These are phyloP conservation scores for Dendrocalamus sinicus DNA, from an alignment of 176 grass and related monocot genomes.

Conservation along the genomic window DNA sequence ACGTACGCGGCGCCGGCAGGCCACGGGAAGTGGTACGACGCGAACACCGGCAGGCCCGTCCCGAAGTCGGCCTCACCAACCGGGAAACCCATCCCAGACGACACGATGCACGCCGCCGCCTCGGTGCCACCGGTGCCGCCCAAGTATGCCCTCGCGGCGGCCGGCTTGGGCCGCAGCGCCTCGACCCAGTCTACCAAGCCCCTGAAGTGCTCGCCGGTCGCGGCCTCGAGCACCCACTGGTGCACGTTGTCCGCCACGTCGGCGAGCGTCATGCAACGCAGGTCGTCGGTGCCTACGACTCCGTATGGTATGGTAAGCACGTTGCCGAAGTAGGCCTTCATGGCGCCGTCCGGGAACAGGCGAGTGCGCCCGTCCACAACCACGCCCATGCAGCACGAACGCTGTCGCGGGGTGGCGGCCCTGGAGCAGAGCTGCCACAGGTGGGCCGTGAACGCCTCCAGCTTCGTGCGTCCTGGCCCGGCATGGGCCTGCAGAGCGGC, in stretches of 20 bases:
- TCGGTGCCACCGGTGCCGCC: conserved; percentile 20
- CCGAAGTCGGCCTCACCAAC: conserved; percentile 57
- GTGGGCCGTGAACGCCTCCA: conserved; percentile 72
- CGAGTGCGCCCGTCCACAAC: conserved; percentile 69
- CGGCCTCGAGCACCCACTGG: conserved; percentile 49
- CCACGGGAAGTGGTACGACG: conserved; percentile 76
- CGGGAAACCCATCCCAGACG: conserved; percentile 60
- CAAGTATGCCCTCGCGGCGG: conserved; percentile 51
- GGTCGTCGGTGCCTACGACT: conserved; percentile 7
- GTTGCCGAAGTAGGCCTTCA: conserved; percentile 72
- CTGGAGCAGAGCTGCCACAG: conserved; percentile 63
- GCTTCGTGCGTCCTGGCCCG: conserved; percentile 49
- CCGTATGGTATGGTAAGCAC: conserved; percentile 73
- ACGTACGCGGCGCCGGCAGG: conserved; percentile 52
- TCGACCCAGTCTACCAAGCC: conserved; percentile 67
- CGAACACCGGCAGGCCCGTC: conserved; percentile 56
- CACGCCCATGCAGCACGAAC: conserved; percentile 67
- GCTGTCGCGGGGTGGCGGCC: conserved; percentile 24
- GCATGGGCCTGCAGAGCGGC: conserved; percentile 35
- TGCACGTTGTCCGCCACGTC: conserved; percentile 65
- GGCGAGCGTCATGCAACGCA: conserved; percentile 38
- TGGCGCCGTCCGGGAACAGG: conserved; percentile 30
- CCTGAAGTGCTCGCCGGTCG: conserved; percentile 61
- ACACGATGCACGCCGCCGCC: conserved; percentile 56
- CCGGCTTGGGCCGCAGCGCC: conserved; percentile 49